Conservation (phyloP, 768 basidiomycete species). For the Tricholoma sp. region DNA sequence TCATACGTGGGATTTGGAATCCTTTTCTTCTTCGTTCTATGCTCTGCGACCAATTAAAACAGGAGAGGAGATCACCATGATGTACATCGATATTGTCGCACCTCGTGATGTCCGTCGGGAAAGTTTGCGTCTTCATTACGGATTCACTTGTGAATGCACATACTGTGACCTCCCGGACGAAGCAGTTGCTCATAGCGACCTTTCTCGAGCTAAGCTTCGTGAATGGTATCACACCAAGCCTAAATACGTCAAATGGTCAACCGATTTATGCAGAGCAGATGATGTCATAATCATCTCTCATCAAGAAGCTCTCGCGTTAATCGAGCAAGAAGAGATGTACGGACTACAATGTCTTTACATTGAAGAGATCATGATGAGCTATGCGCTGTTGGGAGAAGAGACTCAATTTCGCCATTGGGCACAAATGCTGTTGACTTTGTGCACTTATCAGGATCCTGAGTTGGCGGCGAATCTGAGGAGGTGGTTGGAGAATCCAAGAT, state of each 20-base stretch:
- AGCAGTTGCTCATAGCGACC: slow-evolving; percentile 21
- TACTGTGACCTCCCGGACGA: slow-evolving; percentile 25
- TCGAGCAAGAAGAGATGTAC: slow-evolving; percentile 37
- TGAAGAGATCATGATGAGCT: slow-evolving; percentile 38
- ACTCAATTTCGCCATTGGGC: slow-evolving; percentile 32
- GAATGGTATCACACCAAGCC: slow-evolving; percentile 31
- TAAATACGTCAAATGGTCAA: slow-evolving; percentile 37
- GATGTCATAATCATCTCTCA: slow-evolving; percentile 35
- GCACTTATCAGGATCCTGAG: slow-evolving; percentile 19
- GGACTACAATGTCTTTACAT: slow-evolving; percentile 35
- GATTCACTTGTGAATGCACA: slow-evolving; percentile 36
- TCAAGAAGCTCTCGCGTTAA: slow-evolving; percentile 30
- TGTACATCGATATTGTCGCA: slow-evolving; percentile 37
- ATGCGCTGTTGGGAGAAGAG: slow-evolving; percentile 36
- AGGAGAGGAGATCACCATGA: slow-evolving; percentile 42
- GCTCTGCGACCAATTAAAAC: slow-evolving; percentile 32
- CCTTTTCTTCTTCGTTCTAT: slow-evolving; percentile 34
- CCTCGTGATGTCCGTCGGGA: slow-evolving; percentile 27
- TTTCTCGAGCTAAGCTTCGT: slow-evolving; percentile 26
- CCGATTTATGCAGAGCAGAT: slow-evolving; percentile 35
- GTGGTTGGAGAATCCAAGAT: slow-evolving; percentile 26
- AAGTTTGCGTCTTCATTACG: slow-evolving; percentile 32
- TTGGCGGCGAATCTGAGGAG: slow-evolving; percentile 22
- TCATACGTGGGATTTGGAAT: slow-evolving; percentile 35
- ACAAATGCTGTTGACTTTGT: slow-evolving; percentile 21